These are phyloP conservation scores for Aspergillus brunneoviolaceus DNA, from an alignment of 2,329 filamentous ascomycete species.

Conservation along the genomic window DNA sequence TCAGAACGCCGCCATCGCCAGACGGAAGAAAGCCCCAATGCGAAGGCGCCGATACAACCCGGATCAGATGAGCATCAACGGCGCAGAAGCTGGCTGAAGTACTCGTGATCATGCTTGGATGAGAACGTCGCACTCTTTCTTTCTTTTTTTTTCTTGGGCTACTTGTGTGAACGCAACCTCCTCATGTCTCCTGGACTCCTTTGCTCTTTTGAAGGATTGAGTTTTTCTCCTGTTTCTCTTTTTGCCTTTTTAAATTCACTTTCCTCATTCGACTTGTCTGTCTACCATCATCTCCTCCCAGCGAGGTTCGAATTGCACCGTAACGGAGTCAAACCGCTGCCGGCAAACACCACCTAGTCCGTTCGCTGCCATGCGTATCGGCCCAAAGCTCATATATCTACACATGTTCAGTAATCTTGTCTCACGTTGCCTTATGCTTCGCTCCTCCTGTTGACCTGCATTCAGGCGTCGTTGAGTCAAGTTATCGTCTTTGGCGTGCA, in stretches of 20 bases:
- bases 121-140: slow-evolving; percentile 1
- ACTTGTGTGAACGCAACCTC: neutral
- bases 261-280: slow-evolving; percentile 1
- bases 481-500: slow-evolving; percentile 16
- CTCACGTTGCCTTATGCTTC: slow-evolving; percentile 10
- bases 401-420: slow-evolving; percentile 9
- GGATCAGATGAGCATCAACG: slow-evolving; percentile 38
- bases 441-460: slow-evolving; percentile 16
- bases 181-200: slow-evolving; percentile 5
- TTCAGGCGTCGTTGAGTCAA: slow-evolving; percentile 22
- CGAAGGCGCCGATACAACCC: slow-evolving; percentile 38
- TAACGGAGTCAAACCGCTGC: neutral
- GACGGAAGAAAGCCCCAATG: slow-evolving; percentile 45
- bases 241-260: slow-evolving; percentile 14
- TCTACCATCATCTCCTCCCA: slow-evolving; percentile 1
- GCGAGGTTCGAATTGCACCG: neutral
- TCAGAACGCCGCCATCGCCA: slow-evolving; percentile 41
- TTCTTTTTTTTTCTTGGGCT: slow-evolving; percentile 13
- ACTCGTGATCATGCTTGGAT: slow-evolving; percentile 2
- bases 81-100: slow-evolving; percentile 23
- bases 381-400: slow-evolving; percentile 7
- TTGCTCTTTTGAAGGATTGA: slow-evolving; percentile 9
- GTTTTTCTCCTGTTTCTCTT: slow-evolving; percentile 9
- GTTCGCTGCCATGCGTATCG: slow-evolving; percentile 1
- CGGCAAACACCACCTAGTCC: neutral